Evolutionary conservation across 78 protist species (phyloP).

Genomic region (Guillardia theta): DNA sequence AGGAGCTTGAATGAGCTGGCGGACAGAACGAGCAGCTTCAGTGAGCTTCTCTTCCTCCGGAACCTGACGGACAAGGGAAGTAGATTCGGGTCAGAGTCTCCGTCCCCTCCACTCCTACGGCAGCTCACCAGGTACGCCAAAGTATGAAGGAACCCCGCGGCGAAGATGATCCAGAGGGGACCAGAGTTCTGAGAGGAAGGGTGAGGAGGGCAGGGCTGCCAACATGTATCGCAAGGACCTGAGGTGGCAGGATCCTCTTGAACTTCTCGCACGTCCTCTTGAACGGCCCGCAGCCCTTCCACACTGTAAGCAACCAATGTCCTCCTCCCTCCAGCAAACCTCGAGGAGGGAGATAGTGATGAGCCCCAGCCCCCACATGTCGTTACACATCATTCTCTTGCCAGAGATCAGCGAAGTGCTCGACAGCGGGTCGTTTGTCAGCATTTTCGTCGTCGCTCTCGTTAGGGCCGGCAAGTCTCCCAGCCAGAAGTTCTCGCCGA

Average conservation of each 20-base stretch:
- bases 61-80: too few species aligned
- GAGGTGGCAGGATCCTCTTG: background rate
- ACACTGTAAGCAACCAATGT: background rate
- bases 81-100: too few species aligned
- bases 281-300: background rate
- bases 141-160: slow-evolving; percentile 11
- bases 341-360: background rate
- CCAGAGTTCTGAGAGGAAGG: too few species aligned
- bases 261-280: background rate
- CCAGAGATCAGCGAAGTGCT: background rate
- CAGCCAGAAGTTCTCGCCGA: background rate
- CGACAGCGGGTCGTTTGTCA: background rate
- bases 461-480: slow-evolving; percentile 23
- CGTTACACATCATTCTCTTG: background rate
- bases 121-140: background rate
- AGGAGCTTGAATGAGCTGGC: background rate
- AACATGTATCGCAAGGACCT: too few species aligned
- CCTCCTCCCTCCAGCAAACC: background rate
- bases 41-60: background rate
- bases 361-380: slow-evolving; percentile 31
- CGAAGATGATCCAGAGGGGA: slow-evolving; percentile 23
- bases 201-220: too few species aligned
- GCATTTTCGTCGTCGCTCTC: slow-evolving; percentile 31
- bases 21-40: background rate
- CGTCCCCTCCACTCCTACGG: too few species aligned